Conservation (phyloP, 148 eudicot species). For the Spergularia marina region DNA sequence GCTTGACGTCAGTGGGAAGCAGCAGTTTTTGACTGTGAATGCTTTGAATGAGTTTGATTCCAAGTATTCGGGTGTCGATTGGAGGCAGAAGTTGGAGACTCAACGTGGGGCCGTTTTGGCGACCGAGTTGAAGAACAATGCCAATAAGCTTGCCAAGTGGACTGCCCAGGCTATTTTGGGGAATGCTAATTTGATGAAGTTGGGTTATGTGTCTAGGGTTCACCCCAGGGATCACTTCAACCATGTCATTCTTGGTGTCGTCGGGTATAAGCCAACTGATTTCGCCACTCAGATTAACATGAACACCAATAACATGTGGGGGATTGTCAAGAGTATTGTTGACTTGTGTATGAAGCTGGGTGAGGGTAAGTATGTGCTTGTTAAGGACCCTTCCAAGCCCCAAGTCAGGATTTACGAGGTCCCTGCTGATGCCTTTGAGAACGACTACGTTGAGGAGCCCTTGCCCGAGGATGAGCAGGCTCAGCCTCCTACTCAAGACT, state of each 20-base stretch:
- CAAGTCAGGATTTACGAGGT: slow-evolving; percentile 97
- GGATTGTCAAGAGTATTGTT: slow-evolving; percentile 89
- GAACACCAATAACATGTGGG: slow-evolving; percentile 92
- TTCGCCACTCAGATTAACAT: slow-evolving; percentile 88
- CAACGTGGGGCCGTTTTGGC: slow-evolving; percentile 97
- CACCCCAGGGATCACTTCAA: slow-evolving; percentile 95
- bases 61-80: slow-evolving; percentile 88
- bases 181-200: slow-evolving; percentile 92
- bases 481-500: slow-evolving; percentile 82
- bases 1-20: slow-evolving; percentile 55
- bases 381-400: slow-evolving; percentile 88
- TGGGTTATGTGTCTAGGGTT: slow-evolving; percentile 93
- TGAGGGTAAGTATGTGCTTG: slow-evolving; percentile 95
- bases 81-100: slow-evolving; percentile 96
- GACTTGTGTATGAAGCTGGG: slow-evolving; percentile 94
- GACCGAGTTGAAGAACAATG: slow-evolving; percentile 93
- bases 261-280: slow-evolving; percentile 89
- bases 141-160: slow-evolving; percentile 92
- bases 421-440: slow-evolving; percentile 92
- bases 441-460: slow-evolving; percentile 94
- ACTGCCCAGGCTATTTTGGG: slow-evolving; percentile 85
- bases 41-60: slow-evolving; percentile 93
- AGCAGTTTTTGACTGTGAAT: slow-evolving; percentile 69
- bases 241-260: slow-evolving; percentile 85
- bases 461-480: slow-evolving; percentile 92